Percentiles rank a stretch among this genome's conserved stretches.
These are phyloP conservation scores for Globisporangium iwayamae DNA, from an alignment of 352 stramenopile species.

Conservation along the genomic window DNA sequence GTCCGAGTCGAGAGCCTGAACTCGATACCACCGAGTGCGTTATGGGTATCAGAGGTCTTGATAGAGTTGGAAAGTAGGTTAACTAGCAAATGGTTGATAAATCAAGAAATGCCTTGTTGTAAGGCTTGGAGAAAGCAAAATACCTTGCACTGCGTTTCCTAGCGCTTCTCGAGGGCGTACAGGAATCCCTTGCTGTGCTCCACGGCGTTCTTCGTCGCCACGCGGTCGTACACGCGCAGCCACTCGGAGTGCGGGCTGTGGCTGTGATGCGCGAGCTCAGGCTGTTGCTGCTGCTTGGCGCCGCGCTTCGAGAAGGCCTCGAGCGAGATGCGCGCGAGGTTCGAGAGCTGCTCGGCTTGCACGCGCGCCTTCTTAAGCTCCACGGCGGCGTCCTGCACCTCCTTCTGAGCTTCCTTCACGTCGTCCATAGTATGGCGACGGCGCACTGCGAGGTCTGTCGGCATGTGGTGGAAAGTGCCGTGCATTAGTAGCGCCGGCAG, in stretches of 20 bases:
- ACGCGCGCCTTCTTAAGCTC: conserved; percentile 73
- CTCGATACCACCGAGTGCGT: too few species aligned
- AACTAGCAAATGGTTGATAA: too few species aligned
- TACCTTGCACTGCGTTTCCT: not conserved
- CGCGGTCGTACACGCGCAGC: conserved; percentile 63
- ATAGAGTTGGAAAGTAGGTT: too few species aligned
- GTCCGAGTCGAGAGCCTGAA: not conserved
- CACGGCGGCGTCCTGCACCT: conserved; percentile 56
- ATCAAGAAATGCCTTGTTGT: too few species aligned
- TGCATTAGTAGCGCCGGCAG: conserved; percentile 44
- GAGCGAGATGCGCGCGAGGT: conserved; percentile 63
- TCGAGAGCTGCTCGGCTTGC: conserved; percentile 71
- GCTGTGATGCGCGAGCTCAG: not conserved
- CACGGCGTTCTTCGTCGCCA: conserved; percentile 62
- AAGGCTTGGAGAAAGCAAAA: too few species aligned
- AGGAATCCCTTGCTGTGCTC: conserved; percentile 65
- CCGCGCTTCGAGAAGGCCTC: conserved; percentile 48
- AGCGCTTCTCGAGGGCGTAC: conserved; percentile 20
- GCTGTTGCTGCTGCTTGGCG: conserved; percentile 1
- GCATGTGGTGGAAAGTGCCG: conserved; percentile 13
- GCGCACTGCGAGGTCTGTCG: conserved; percentile 50
- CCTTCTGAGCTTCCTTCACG: conserved; percentile 70
- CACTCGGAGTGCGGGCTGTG: conserved; percentile 32
- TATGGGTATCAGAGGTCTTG: too few species aligned
- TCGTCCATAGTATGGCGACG: conserved; percentile 81